A percentile compares a stretch with the other conserved stretches of the same genome.
Conservation (phyloP, 192 early-diverging fungal genomes). For the Gonapodya prolifera region DNA sequence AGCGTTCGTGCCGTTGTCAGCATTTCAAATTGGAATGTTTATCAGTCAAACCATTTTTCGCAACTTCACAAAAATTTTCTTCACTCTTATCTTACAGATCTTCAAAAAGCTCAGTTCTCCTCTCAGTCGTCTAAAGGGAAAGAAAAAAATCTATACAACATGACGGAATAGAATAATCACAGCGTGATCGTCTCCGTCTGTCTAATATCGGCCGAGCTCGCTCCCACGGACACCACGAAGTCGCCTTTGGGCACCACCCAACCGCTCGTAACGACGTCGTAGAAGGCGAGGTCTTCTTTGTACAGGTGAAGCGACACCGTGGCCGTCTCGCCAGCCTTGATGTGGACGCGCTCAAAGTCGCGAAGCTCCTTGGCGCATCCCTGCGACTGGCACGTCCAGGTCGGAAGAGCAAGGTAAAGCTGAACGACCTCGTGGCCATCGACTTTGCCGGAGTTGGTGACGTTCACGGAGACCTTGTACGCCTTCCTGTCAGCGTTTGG, state of each 20-base stretch:
- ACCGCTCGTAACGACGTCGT: slow-evolving; percentile 15
- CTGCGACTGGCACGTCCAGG: slow-evolving; percentile 13
- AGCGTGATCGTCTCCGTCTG: background rate
- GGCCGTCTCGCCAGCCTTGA: slow-evolving; percentile 22
- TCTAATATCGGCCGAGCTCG: slow-evolving; percentile 34
- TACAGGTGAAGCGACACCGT: slow-evolving; percentile 25
- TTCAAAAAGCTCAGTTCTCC: too few species aligned
- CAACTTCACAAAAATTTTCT: too few species aligned
- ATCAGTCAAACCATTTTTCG: too few species aligned
- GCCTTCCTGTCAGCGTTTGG: background rate
- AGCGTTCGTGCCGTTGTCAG: too few species aligned
- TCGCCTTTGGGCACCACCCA: slow-evolving; percentile 33
- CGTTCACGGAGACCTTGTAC: slow-evolving; percentile 12
- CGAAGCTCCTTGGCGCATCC: slow-evolving; percentile 20
- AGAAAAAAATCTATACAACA: too few species aligned
- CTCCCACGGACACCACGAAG: slow-evolving; percentile 37
- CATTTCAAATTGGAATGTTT: too few species aligned
- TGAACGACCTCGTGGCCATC: background rate
- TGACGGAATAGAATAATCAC: too few species aligned
- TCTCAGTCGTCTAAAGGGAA: too few species aligned
- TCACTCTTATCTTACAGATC: too few species aligned
- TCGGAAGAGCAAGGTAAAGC: slow-evolving; percentile 14
- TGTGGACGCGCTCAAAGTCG: slow-evolving; percentile 22
- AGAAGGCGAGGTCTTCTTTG: slow-evolving; percentile 28
- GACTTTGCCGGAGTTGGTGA: background rate